Evolutionary conservation across 2,329 filamentous ascomycete species (phyloP).

Genomic region (Diaporthe vexans): DNA sequence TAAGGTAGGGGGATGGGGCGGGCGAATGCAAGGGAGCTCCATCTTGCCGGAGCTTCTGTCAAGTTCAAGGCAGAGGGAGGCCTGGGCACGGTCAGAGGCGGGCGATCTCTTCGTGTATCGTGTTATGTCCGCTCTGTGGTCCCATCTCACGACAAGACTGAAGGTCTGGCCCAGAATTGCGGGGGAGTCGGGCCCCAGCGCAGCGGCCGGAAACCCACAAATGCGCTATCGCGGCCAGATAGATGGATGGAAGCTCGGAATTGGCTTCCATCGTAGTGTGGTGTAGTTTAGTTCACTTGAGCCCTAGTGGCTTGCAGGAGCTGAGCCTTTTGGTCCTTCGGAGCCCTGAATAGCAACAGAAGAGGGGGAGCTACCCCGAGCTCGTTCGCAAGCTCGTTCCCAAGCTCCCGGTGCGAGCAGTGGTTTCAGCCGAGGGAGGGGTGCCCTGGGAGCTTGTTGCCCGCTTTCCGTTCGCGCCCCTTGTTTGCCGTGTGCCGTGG

Average conservation of each 20-base stretch:
- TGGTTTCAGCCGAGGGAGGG: conserved; percentile 38
- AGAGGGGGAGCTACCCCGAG: conserved; percentile 13
- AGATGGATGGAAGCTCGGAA: neutral
- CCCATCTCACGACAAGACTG: conserved; percentile 19
- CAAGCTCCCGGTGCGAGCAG: conserved; percentile 25
- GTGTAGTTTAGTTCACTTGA: neutral
- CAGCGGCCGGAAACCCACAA: conserved; percentile 13
- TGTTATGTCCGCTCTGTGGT: conserved; percentile 12
- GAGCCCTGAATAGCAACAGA: conserved; percentile 12
- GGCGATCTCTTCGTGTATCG: conserved; percentile 32
- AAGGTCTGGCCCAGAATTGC: conserved; percentile 18
- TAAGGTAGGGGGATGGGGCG: conserved; percentile 28
- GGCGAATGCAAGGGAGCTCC: conserved; percentile 15
- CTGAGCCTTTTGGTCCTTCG: neutral
- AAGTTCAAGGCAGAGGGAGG: neutral
- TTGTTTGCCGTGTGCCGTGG: conserved; percentile 22
- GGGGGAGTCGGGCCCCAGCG: conserved; percentile 16
- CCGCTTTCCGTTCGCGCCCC: neutral
- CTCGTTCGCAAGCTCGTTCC: neutral
- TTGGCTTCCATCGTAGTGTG: neutral
- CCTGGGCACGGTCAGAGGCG: conserved; percentile 2
- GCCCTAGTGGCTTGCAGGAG: conserved; percentile 16
- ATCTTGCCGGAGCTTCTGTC: conserved; percentile 18
- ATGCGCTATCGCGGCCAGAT: neutral
- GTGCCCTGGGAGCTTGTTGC: conserved; percentile 7